These are phyloP conservation scores for Adiantum capillusveneris DNA, from an alignment of 75 land plant genomes.

Conservation along the genomic window DNA sequence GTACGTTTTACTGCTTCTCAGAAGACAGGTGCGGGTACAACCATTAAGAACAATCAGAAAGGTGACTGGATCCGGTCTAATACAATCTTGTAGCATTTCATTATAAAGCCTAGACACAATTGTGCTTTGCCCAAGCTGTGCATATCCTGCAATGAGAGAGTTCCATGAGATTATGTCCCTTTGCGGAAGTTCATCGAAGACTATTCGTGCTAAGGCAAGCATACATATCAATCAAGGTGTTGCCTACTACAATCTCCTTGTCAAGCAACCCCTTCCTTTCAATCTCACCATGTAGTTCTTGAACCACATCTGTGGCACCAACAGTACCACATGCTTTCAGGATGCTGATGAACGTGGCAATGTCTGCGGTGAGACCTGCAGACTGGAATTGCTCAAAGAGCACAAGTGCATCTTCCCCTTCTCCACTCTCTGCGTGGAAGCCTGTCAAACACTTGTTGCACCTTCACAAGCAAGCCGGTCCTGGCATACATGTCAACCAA, in stretches of 20 bases:
- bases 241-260: constrained; percentile 38
- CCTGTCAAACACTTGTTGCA: background rate
- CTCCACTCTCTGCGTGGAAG: background rate
- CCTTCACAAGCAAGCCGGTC: background rate
- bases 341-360: too few relatives aligned
- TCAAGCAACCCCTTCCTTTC: too few relatives aligned
- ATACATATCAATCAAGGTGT: constrained; percentile 26
- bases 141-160: constrained; percentile 14
- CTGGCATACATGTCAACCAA: background rate
- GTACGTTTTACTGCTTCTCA: background rate
- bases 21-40: constrained; percentile 2
- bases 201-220: constrained; percentile 7
- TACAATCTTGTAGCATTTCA: constrained; percentile 10
- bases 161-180: constrained; percentile 18
- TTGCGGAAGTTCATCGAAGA: constrained; percentile 13
- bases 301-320: too few relatives aligned
- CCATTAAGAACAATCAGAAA: constrained; percentile 15
- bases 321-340: too few relatives aligned
- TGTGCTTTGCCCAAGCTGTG: constrained; percentile 2
- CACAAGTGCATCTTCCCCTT: too few relatives aligned
- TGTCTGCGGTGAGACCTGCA: too few relatives aligned
- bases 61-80: constrained; percentile 13
- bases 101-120: constrained; percentile 14
- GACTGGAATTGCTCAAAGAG: too few relatives aligned
- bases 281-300: too few relatives aligned